Evolutionary conservation across 371 early-diverging fungal species (phyloP), one percentile per base, ranked within the genome.

Genomic region (Dichotomocladium elegans): DNA sequence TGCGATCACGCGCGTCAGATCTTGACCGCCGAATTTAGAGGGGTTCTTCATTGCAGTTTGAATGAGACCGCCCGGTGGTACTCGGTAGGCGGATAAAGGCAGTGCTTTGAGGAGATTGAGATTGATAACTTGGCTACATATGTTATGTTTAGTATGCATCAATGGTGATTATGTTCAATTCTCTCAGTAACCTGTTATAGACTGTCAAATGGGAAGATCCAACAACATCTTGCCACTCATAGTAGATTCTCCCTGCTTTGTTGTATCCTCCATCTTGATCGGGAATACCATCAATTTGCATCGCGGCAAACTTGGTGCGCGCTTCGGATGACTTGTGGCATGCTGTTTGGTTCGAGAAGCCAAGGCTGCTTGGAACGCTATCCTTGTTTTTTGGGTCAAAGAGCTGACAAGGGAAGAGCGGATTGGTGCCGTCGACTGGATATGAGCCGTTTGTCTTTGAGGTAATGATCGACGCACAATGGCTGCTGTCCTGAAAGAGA

Each of bases 181-280:
- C n/a, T n/a, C n/a, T n/a, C n/a, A 78, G 74, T 22, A 79, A 82
- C 62, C 91, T 87, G 55, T 91, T 92, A 65, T 82, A 91, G 14
- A 92, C 88, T 3, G 84, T 80, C 47, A 79, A 70, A 48, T 82
- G 77, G n/a, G 63, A 61, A 2, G 69, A 68, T 7, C 43, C 41
- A 19, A 70, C 63, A 41, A 89, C 66, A 51, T 90, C 88, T 19
- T 74, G 60, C 90, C 91, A 92, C 34, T 74, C 79, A 55, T 88
- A 92, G 61, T 86, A 88, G 3, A 84, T 72, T 27, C 85, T 75
- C 37, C 87, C 77, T 26, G 76, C 71, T 53, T 74, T 80, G 50
- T 69, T 68, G 41, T 59, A 70, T 4, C 60, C 60, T n/a, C 74
- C 72, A 4, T 70, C 57, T 11, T 60, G 37, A 21, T 68, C 70